Percentiles rank a stretch among this genome's conserved stretches.
phyloP scores from a whole-genome alignment of 805 yeast genomes.

The Schizosaccharomyces cryophilus region DNA sequence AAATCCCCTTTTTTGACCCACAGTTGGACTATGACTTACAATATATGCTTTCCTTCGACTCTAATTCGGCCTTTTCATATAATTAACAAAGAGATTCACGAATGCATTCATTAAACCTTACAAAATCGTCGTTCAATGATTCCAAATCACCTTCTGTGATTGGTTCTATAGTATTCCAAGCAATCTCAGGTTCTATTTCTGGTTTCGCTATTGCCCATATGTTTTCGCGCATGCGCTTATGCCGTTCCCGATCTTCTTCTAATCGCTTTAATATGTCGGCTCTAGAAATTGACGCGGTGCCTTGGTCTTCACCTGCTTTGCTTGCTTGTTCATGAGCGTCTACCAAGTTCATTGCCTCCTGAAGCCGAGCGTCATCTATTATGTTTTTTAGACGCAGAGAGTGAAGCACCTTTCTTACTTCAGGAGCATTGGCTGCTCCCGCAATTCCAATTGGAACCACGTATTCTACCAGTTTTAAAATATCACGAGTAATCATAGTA shows the following conservation, averaged over 20 bases:
- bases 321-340: conserved; percentile 4
- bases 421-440: conserved; percentile 9
- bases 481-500: conserved; percentile 13
- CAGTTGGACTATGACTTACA: not conserved
- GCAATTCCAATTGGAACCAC: conserved; percentile 11
- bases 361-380: conserved; percentile 5
- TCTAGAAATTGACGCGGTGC: conserved; percentile 8
- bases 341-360: conserved; percentile 6
- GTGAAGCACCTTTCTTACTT: conserved; percentile 10
- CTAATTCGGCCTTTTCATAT: not conserved
- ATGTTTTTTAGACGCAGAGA: conserved; percentile 3
- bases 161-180: conserved; percentile 8
- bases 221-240: conserved; percentile 59
- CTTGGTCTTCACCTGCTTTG: not conserved
- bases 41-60: not conserved
- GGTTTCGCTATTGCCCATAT: conserved; percentile 34
- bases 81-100: not conserved
- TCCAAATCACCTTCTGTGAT: conserved; percentile 8
- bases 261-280: conserved; percentile 49
- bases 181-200: conserved; percentile 8
- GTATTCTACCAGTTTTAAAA: conserved; percentile 11
- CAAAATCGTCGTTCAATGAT: conserved; percentile 7
- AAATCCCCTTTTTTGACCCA: too few relatives aligned
- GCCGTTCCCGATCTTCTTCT: conserved; percentile 77
- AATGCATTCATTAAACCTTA: not conserved